phyloP scores from a whole-genome alignment of 805 yeast species.

The Grigorovia transvaalensis region DNA sequence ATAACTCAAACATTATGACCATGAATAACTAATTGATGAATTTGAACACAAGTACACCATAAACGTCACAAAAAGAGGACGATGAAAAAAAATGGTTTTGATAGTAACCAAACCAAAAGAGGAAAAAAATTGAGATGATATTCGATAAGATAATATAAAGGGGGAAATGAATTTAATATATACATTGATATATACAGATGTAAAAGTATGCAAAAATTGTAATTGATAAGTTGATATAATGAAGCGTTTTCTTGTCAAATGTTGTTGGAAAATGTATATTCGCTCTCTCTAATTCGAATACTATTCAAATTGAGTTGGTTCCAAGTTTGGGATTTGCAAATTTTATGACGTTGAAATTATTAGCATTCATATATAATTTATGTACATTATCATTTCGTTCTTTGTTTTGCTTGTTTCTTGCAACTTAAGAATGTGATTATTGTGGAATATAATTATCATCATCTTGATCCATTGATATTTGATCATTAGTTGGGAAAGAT shows the following conservation, averaged over 20 bases:
- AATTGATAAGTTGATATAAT: not conserved
- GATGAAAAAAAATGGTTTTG: no score
- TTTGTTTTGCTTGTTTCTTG: no score
- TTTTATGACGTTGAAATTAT: no score
- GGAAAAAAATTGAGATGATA: not conserved
- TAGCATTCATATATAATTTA: not conserved
- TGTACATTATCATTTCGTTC: not conserved
- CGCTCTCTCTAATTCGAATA: no score
- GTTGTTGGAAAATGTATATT: no score
- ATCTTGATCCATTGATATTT: slow-evolving; percentile 9
- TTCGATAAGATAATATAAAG: not conserved
- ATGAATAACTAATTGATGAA: not conserved
- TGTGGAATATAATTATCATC: slow-evolving; percentile 22
- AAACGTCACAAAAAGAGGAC: no score
- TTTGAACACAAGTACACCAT: not conserved
- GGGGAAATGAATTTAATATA: no score
- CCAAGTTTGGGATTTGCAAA: no score
- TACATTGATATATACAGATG: slow-evolving; percentile 1
- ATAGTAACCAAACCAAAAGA: no score
- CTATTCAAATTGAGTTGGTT: no score
- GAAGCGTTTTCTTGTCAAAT: not conserved
- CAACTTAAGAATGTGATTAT: slow-evolving; percentile 1
- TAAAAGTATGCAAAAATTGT: not conserved
- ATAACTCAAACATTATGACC: not conserved
- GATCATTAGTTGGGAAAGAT: not conserved